Conservation (phyloP, 345 rosid genomes). For the Physaria fendleri region DNA sequence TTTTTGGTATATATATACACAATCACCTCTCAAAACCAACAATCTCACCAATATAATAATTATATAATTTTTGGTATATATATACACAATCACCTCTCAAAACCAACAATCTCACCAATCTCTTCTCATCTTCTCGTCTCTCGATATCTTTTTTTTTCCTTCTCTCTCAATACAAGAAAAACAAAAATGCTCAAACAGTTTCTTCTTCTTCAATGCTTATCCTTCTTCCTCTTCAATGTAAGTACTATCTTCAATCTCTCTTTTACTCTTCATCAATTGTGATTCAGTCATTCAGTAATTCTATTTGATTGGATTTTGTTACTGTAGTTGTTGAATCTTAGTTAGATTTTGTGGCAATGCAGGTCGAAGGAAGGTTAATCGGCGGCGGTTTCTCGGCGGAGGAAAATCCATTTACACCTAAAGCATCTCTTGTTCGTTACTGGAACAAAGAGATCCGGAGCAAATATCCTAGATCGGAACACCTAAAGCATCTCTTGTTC, state of each 20-base stretch:
- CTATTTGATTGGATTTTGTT: neutral
- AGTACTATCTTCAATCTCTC: neutral
- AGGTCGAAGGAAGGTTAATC: conserved; percentile 36
- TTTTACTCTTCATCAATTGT: neutral
- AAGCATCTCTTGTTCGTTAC: conserved; percentile 66
- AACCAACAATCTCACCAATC: conserved; percentile 28
- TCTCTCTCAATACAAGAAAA: neutral
- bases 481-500: conserved; percentile 61
- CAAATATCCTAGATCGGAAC: conserved; percentile 43
- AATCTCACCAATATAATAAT: conserved; percentile 25
- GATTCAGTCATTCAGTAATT: neutral
- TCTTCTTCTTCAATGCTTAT: conserved; percentile 22
- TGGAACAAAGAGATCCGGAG: conserved; percentile 71
- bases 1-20: conserved; percentile 16
- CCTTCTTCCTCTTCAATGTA: conserved; percentile 33
- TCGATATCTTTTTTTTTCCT: conserved; percentile 1
- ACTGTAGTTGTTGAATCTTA: neutral
- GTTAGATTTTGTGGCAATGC: conserved; percentile 24
- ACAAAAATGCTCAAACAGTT: conserved; percentile 24
- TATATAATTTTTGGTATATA: conserved; percentile 15
- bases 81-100: conserved; percentile 1
- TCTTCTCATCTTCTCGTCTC: conserved; percentile 27
- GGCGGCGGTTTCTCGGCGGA: conserved; percentile 27
- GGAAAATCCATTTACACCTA: conserved; percentile 70
- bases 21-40: conserved; percentile 12